Percentiles rank a stretch among this genome's conserved stretches.
These are phyloP conservation scores for Calonectria honghensis DNA, from an alignment of 2,329 filamentous ascomycete genomes.

Conservation along the genomic window DNA sequence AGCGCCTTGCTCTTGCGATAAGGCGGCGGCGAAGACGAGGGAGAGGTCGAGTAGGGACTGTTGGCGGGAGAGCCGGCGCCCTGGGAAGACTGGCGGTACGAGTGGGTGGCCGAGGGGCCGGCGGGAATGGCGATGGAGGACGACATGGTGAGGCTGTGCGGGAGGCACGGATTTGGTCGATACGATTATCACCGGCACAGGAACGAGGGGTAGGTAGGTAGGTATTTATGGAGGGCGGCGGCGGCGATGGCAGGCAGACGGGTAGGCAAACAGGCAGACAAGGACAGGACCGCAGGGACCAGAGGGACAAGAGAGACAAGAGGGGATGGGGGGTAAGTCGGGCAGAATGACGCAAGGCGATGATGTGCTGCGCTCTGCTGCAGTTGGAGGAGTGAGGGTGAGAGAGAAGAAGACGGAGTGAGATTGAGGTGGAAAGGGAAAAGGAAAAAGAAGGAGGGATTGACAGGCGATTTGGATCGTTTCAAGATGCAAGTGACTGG, in stretches of 20 bases:
- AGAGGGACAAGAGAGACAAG: constrained; percentile 36
- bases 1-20: constrained; percentile 67
- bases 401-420: constrained; percentile 4
- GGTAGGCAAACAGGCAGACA: constrained; percentile 36
- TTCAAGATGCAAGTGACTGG: constrained; percentile 50
- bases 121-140: constrained; percentile 82
- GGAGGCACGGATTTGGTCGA: constrained; percentile 28
- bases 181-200: constrained; percentile 33
- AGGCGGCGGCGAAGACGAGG: constrained; percentile 74
- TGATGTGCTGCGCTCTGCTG: constrained; percentile 11
- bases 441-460: constrained; percentile 32
- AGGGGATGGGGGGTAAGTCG: constrained; percentile 30
- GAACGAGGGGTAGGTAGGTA: constrained; percentile 49
- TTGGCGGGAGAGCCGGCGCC: constrained; percentile 67
- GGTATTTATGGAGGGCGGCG: constrained; percentile 13
- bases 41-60: constrained; percentile 63
- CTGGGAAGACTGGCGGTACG: constrained; percentile 66
- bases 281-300: constrained; percentile 26
- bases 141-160: constrained; percentile 68
- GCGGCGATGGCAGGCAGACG: constrained; percentile 9
- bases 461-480: constrained; percentile 45
- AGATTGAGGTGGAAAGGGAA: constrained; percentile 9
- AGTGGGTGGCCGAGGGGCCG: constrained; percentile 59
- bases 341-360: constrained; percentile 50
- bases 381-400: constrained; percentile 17